These are phyloP conservation scores for Avena atlantica DNA, from an alignment of 176 grass and related monocot species.

Conservation along the genomic window DNA sequence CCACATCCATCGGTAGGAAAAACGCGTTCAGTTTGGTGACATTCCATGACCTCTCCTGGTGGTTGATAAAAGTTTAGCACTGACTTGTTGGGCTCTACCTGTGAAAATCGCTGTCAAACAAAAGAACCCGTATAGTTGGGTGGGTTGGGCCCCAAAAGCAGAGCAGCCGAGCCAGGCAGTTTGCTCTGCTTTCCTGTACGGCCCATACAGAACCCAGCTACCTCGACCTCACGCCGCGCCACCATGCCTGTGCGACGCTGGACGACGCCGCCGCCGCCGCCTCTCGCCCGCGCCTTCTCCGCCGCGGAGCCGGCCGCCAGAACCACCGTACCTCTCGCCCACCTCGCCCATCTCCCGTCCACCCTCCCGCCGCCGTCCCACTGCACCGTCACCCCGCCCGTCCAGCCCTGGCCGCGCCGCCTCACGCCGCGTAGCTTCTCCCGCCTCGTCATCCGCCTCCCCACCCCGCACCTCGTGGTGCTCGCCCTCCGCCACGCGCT, in stretches of 20 bases:
- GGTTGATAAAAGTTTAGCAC: too few species aligned
- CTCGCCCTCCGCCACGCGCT: conserved; percentile 56
- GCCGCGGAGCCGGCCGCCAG: conserved; percentile 2
- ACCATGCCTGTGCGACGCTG: conserved; percentile 15
- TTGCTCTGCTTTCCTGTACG: too few species aligned
- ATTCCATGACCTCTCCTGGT: too few species aligned
- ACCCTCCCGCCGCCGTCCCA: conserved; percentile 42
- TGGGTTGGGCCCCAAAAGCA: too few species aligned
- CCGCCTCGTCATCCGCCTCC: conserved; percentile 45
- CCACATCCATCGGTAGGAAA: too few species aligned
- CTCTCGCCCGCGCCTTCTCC: conserved; percentile 27
- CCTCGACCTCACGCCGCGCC: neutral
- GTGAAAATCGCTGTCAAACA: too few species aligned
- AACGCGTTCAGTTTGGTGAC: too few species aligned
- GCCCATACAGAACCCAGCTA: too few species aligned
- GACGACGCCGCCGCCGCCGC: neutral
- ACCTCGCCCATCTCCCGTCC: conserved; percentile 41
- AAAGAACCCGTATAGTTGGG: too few species aligned
- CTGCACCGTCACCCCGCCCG: conserved; percentile 51
- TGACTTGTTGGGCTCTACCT: too few species aligned
- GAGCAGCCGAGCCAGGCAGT: too few species aligned
- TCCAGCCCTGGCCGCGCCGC: conserved; percentile 52
- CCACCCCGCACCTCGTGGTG: conserved; percentile 31
- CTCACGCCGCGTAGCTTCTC: conserved; percentile 38
- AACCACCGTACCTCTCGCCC: conserved; percentile 45